Percentiles rank a stretch among this genome's conserved stretches.
Conservation (phyloP, 2,329 filamentous ascomycete species). For the Penicillium griseofulvum region DNA sequence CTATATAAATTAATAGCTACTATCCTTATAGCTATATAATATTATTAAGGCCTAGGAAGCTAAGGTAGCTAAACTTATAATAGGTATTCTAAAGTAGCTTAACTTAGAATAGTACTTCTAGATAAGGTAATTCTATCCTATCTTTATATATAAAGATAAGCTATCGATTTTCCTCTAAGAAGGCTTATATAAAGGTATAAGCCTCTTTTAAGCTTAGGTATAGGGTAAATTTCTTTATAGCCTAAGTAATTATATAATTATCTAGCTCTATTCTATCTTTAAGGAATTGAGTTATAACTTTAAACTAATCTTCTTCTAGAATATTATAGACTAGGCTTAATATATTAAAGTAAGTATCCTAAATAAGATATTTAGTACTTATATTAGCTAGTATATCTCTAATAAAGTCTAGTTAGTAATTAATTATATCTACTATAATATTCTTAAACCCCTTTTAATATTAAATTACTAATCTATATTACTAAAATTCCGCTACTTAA, state of each 20-base stretch:
- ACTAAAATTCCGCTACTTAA: background rate
- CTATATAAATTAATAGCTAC: background rate
- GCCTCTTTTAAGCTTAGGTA: too few species aligned
- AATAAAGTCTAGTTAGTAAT: too few species aligned
- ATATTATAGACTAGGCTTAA: background rate
- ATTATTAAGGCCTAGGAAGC: background rate
- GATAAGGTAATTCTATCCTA: background rate
- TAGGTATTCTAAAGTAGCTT: background rate
- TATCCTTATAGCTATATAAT: background rate
- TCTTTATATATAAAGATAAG: too few species aligned
- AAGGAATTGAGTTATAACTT: background rate
- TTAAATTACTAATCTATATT: background rate
- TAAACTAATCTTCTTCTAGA: background rate
- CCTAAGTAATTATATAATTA: background rate
- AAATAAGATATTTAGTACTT: background rate
- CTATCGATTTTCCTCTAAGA: too few species aligned
- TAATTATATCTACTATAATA: too few species aligned
- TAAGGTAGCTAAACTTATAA: constrained; percentile 1
- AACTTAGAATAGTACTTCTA: background rate
- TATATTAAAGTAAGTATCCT: background rate
- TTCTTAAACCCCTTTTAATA: too few species aligned
- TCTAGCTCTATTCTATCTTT: background rate
- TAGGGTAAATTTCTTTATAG: too few species aligned
- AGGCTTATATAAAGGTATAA: too few species aligned
- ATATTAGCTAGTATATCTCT: too few species aligned